Evolutionary conservation across 495 filamentous ascomycete genomes (phyloP).

Genomic region (Hyphodiscus hymeniophilus): DNA sequence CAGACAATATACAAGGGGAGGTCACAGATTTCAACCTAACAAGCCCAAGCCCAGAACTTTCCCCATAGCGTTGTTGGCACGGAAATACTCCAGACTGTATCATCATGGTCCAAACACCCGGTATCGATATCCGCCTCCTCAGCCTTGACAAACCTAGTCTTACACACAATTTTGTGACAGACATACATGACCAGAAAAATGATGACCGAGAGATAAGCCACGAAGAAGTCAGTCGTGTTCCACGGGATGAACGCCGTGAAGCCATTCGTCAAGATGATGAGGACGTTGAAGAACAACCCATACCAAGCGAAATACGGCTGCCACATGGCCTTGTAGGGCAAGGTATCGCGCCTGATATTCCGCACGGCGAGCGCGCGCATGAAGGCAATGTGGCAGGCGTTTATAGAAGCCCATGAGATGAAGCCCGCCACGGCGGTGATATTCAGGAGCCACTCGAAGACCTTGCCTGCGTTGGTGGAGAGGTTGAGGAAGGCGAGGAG

Average conservation of each 20-base stretch:
- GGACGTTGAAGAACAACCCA: slow-evolving; percentile 46
- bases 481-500: slow-evolving; percentile 58
- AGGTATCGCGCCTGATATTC: slow-evolving; percentile 41
- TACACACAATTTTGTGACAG: slow-evolving; percentile 41
- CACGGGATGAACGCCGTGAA: slow-evolving; percentile 46
- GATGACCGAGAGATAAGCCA: slow-evolving; percentile 45
- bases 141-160: slow-evolving; percentile 32
- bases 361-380: slow-evolving; percentile 47
- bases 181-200: slow-evolving; percentile 46
- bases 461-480: slow-evolving; percentile 40
- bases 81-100: slow-evolving; percentile 37
- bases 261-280: slow-evolving; percentile 46
- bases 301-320: slow-evolving; percentile 58
- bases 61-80: slow-evolving; percentile 29
- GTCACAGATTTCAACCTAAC: too few species aligned
- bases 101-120: slow-evolving; percentile 33
- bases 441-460: slow-evolving; percentile 57
- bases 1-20: too few species aligned
- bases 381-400: slow-evolving; percentile 47
- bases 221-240: slow-evolving; percentile 38
- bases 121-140: slow-evolving; percentile 42
- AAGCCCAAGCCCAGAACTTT: slow-evolving; percentile 17
- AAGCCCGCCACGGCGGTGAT: slow-evolving; percentile 49
- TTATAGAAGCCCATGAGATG: slow-evolving; percentile 53
- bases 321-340: slow-evolving; percentile 50